Conservation (phyloP, 2,329 filamentous ascomycete genomes). For the Cladophialophora immunda region DNA sequence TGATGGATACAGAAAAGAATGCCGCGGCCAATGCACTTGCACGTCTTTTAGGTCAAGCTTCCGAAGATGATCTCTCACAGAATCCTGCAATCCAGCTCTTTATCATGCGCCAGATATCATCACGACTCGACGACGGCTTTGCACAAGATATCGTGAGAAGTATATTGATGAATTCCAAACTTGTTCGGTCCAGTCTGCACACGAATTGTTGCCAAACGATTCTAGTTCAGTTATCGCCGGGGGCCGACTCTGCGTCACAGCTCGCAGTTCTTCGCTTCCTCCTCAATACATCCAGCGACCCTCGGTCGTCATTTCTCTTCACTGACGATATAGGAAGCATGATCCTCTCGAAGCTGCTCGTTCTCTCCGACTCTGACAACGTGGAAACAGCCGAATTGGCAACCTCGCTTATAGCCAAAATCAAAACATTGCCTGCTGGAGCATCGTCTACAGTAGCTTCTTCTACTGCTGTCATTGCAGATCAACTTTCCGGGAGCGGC, state of each 20-base stretch:
- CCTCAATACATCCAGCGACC: conserved; percentile 9
- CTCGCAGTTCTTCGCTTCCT: conserved; percentile 26
- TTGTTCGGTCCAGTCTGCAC: conserved; percentile 48
- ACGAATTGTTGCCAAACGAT: conserved; percentile 38
- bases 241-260: conserved; percentile 31
- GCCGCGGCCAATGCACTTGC: conserved; percentile 23
- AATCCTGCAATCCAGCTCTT: conserved; percentile 28
- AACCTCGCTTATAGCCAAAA: conserved; percentile 24
- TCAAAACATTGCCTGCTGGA: conserved; percentile 23
- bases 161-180: conserved; percentile 46
- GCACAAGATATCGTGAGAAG: conserved; percentile 42
- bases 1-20: conserved; percentile 46
- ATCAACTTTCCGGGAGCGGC: conserved; percentile 38
- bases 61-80: conserved; percentile 23
- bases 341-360: conserved; percentile 34
- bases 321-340: conserved; percentile 8
- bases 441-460: conserved; percentile 22
- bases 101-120: conserved; percentile 51
- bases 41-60: conserved; percentile 22
- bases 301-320: conserved; percentile 2
- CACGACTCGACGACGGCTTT: conserved; percentile 43
- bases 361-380: conserved; percentile 35
- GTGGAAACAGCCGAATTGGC: conserved; percentile 30
- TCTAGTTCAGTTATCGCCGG: conserved; percentile 30
- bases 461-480: conserved; percentile 33